Evolutionary conservation across 2,329 filamentous ascomycete species (phyloP).

Genomic region (Aspergillus latus): DNA sequence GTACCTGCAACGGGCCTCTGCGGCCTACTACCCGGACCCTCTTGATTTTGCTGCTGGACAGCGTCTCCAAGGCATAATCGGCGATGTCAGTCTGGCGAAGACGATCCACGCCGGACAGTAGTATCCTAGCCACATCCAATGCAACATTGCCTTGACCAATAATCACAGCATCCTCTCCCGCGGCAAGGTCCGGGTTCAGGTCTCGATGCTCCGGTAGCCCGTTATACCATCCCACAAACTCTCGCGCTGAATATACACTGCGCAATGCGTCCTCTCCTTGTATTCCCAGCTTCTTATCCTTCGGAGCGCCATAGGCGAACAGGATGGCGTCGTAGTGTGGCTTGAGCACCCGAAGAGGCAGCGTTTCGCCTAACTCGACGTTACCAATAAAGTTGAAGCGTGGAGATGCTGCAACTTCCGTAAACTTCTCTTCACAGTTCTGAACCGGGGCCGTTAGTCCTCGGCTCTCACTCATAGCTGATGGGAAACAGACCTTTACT

Average conservation of each 20-base stretch:
- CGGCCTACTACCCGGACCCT: slow-evolving; percentile 85
- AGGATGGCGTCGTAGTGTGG: slow-evolving; percentile 89
- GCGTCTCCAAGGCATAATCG: slow-evolving; percentile 71
- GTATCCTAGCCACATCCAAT: slow-evolving; percentile 84
- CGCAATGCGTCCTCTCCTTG: slow-evolving; percentile 70
- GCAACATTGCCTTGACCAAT: slow-evolving; percentile 97
- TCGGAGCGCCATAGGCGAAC: slow-evolving; percentile 87
- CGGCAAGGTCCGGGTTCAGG: slow-evolving; percentile 68
- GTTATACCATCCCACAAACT: slow-evolving; percentile 99
- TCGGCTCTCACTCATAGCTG: background rate
- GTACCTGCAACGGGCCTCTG: slow-evolving; percentile 81
- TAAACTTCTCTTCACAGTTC: slow-evolving; percentile 95
- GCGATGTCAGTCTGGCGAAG: slow-evolving; percentile 85
- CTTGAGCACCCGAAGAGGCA: slow-evolving; percentile 68
- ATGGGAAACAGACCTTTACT: slow-evolving; percentile 69
- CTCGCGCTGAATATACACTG: slow-evolving; percentile 79
- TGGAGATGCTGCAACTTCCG: slow-evolving; percentile 77
- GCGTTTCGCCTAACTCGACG: slow-evolving; percentile 68
- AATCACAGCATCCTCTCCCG: slow-evolving; percentile 78
- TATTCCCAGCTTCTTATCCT: slow-evolving; percentile 75
- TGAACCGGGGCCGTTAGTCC: slow-evolving; percentile 37
- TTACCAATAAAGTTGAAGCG: slow-evolving; percentile 92
- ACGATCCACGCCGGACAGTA: slow-evolving; percentile 72
- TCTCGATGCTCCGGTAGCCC: slow-evolving; percentile 78
- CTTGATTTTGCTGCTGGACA: slow-evolving; percentile 72